Evolutionary conservation across 805 yeast genomes (phyloP), one percentile per base, ranked within the genome.

Genomic region (Hanseniaspora guilliermondii): DNA sequence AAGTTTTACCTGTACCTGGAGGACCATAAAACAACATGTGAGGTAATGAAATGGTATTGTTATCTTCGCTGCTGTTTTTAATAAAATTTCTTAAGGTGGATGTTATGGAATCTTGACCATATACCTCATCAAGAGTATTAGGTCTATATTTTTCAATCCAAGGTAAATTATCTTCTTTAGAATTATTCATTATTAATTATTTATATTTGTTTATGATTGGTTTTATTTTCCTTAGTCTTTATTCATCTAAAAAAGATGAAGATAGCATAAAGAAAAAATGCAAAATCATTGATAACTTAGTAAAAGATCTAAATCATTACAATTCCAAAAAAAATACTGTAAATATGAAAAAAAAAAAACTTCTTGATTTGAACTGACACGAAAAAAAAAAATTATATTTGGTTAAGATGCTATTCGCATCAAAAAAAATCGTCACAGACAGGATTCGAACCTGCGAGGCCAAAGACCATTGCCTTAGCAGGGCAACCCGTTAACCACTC

Each of bases 131-230:
- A 50, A 93, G 71, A 1, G 82, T 74, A 35, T 73, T 71, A 0
- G 99, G 99, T 59, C 99, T 81, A 68, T 91, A 93, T 67, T 93
- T 93, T 66, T 93, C 99, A 46, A 93, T 94, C 98, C 89, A 81
- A 22, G 86, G 87, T n/a, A 82, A 66, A 59, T 78, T 79, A 38
- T 78, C 80, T 32, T 39, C 41, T 27, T 45, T 32, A 75, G 38
- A 9, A n/a, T 9, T 22, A 22, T 19, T 33, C 47, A 40, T 40
- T 19, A 22, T 32, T 32, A 17, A 17, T 8, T 6, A n/a, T n/a
- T n/a, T n/a, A n/a, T n/a, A n/a, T n/a, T n/a, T n/a, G n/a, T n/a
- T n/a, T n/a, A n/a, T n/a, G n/a, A n/a, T 27, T 22, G 16, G 22
- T 17, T 17, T 27, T 33, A 5, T 30, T 27, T 8, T n/a, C n/a